Percentiles rank a stretch among this genome's conserved stretches.
phyloP scores from a whole-genome alignment of 768 basidiomycete species.

The Postia placenta region DNA sequence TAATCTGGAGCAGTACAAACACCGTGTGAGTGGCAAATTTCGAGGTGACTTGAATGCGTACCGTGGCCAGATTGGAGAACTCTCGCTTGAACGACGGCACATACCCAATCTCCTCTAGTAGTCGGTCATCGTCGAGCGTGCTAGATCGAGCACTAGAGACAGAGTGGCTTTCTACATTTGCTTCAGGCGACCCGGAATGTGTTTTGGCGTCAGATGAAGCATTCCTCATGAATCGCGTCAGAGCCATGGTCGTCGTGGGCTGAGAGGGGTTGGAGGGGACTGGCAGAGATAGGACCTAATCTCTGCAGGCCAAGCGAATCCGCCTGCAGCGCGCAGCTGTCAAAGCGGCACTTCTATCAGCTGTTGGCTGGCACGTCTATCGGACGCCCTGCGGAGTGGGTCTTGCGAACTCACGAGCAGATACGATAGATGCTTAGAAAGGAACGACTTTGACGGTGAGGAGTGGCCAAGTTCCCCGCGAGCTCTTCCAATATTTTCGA shows the following conservation, averaged over 20 bases:
- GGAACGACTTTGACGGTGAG: too few species aligned
- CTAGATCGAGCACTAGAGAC: background rate
- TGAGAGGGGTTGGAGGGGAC: background rate
- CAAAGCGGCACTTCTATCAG: background rate
- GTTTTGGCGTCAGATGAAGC: background rate
- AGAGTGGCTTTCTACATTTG: background rate
- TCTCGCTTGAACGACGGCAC: slow-evolving; percentile 80
- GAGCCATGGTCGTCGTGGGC: background rate
- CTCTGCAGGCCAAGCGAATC: background rate
- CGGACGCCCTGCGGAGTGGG: background rate
- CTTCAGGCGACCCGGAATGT: background rate
- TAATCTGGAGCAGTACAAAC: slow-evolving; percentile 36
- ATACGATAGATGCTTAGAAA: too few species aligned
- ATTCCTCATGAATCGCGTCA: background rate
- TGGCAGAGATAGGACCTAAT: background rate
- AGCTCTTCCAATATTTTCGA: too few species aligned
- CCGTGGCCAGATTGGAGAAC: slow-evolving; percentile 79
- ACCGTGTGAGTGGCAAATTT: background rate
- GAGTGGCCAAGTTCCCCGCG: too few species aligned
- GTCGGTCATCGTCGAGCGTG: slow-evolving; percentile 49
- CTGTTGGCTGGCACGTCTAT: background rate
- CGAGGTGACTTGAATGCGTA: slow-evolving; percentile 24
- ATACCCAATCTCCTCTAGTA: slow-evolving; percentile 62
- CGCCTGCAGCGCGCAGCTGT: background rate
- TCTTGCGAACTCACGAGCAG: too few species aligned